These are phyloP conservation scores for Crucibulum laeve DNA, from an alignment of 768 basidiomycete species.

Conservation along the genomic window DNA sequence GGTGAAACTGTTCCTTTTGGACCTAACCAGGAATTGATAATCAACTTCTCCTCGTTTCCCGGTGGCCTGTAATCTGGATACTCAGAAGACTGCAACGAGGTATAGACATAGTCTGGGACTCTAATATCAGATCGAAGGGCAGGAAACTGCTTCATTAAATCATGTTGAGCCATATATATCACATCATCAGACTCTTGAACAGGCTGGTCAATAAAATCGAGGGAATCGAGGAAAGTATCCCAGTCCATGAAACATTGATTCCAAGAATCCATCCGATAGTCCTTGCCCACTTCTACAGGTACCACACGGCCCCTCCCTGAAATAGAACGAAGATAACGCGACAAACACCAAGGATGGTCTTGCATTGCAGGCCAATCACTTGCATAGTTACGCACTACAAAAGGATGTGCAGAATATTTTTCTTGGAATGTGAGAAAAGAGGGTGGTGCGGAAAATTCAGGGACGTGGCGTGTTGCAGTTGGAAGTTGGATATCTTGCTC, in stretches of 20 bases:
- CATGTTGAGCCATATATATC: slow-evolving; percentile 90
- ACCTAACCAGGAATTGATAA: slow-evolving; percentile 82
- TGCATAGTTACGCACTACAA: slow-evolving; percentile 66
- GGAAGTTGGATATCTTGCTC: slow-evolving; percentile 4
- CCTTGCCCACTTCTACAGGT: slow-evolving; percentile 84
- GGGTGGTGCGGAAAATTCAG: slow-evolving; percentile 42
- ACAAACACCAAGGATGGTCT: slow-evolving; percentile 65
- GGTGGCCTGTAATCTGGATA: slow-evolving; percentile 60
- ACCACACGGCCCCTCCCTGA: slow-evolving; percentile 82
- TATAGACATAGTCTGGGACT: slow-evolving; percentile 88
- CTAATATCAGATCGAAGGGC: slow-evolving; percentile 66
- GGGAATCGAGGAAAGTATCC: slow-evolving; percentile 63
- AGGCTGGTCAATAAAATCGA: slow-evolving; percentile 28
- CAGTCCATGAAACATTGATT: slow-evolving; percentile 74
- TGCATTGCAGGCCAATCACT: slow-evolving; percentile 76
- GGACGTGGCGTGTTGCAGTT: slow-evolving; percentile 28
- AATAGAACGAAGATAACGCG: slow-evolving; percentile 61
- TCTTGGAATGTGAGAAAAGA: slow-evolving; percentile 54
- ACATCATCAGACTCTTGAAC: slow-evolving; percentile 17
- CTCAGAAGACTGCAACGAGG: slow-evolving; percentile 43
- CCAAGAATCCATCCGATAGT: slow-evolving; percentile 83
- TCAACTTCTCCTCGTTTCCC: slow-evolving; percentile 55
- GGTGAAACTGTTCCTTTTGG: slow-evolving; percentile 78
- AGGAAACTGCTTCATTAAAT: slow-evolving; percentile 83
- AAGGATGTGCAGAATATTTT: slow-evolving; percentile 47